These are phyloP conservation scores for Solanum tarapatanum DNA, from an alignment of 257 asterid species.

Conservation along the genomic window DNA sequence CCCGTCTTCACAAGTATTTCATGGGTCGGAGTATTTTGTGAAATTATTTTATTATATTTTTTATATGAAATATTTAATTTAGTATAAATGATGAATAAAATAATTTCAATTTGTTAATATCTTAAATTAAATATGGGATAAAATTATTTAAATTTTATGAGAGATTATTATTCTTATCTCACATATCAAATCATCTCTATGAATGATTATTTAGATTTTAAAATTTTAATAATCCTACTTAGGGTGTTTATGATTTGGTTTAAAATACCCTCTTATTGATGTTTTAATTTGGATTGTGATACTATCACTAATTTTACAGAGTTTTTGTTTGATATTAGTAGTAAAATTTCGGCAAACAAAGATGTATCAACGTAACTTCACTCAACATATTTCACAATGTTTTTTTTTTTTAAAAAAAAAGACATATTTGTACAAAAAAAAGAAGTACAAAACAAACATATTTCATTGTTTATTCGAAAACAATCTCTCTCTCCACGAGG, in stretches of 20 bases:
- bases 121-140: too few relatives aligned
- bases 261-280: background rate
- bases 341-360: background rate
- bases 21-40: background rate
- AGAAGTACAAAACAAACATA: too few relatives aligned
- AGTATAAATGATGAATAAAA: background rate
- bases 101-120: background rate
- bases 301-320: background rate
- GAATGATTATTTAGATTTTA: background rate
- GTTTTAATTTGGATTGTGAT: background rate
- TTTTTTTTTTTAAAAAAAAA: background rate
- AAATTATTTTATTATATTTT: too few relatives aligned
- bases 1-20: background rate
- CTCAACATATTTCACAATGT: background rate
- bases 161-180: background rate
- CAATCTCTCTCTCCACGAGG: accelerated
- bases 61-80: background rate
- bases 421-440: background rate
- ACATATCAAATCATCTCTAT: background rate
- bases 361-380: background rate
- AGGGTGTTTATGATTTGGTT: background rate
- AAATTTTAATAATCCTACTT: background rate
- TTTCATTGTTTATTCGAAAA: background rate
- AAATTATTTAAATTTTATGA: too few relatives aligned
- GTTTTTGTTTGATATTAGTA: background rate